Evolutionary conservation across 2,329 filamentous ascomycete species (phyloP), one percentile per base, ranked within the genome.

Genomic region (Arthrocladium fulminans): DNA sequence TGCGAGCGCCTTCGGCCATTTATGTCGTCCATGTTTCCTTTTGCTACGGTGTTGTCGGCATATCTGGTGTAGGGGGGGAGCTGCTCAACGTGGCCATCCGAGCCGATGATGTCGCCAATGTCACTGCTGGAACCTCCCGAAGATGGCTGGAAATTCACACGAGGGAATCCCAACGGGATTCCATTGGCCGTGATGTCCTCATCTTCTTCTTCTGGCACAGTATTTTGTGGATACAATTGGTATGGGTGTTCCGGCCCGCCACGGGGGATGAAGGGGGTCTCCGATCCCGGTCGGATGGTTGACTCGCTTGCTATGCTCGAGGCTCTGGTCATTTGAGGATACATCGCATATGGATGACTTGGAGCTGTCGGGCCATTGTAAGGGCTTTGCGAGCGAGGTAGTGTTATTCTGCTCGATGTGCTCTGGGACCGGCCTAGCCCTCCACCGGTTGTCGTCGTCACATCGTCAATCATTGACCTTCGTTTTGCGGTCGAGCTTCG

Each of bases 21-120:
- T 42, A 59, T 54, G 20, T 45, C 41, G 9, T 51, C 55, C 55
- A 59, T 56, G 40, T 59, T 53, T 51, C 65, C 59, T 77, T 88
- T 72, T 65, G 77, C 61, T 62, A 76, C 65, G 67, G 82, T 72
- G 49, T 87, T 84, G 45, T 94, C 86, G 2, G 89, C 87, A 65
- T 94, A 96, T 63, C 88, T 77, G 12, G 87, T 86, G 62, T 97
- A 97, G 0, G 90, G 90, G 10, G 90, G 90, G 15, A 96, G 71
- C 64, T 94, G 87, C 65, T 97, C 90, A 1, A 85, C 83, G 61
- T 96, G 88, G 1, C 89, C 89, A 60, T 94, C 81, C 0, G 85
- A 86, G 1, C 88, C 88, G 45, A 96, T 83, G 47, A 96, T 79
- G 62, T 89, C 88, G 40, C 84, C 87, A n/a, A 79, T 72, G 58